Base-by-base conservation (phyloP, 2,329 filamentous ascomycete genomes). In the Daldinia eschscholtzii region DNA sequence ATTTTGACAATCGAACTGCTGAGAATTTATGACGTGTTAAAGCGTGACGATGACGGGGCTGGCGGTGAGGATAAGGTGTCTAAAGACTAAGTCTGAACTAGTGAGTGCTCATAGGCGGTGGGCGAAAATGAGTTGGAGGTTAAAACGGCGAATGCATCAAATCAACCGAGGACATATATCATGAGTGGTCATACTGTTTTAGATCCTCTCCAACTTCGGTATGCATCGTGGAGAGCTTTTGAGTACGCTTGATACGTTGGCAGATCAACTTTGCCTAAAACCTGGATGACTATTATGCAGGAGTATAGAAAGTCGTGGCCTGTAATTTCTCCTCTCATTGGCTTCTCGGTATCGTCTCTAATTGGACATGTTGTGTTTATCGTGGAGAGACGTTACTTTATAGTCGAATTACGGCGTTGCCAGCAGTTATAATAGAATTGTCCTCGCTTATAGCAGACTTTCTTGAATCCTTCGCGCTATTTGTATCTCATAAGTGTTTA, bases 291-390 rank as follows among this genome's bases (percentile, higher is more conserved):
- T 59, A 52, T 57, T 50, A 28, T 58, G 65, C 65, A 68, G 59
- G 50, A 61, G 41, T 41, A 42, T 55, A 58, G 13, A 65, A 39
- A 41, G 61, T 56, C 41, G 56, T 61, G 60, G 57, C 41, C 42
- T 52, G 37, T 60, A 61, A 26, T 44, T 52, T 20, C 23, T 41
- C 50, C 15, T 56, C 52, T 65, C 58, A 71, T 65, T 70, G 67
- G 64, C 20, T 56, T 61, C 46, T 52, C 10, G 18, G 33, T 59
- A 48, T 53, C 37, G 39, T 39, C 48, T 56, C 33, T 59, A 26
- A 56, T 63, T 57, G 64, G 70, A 64, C 15, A 12, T 58, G 26
- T 39, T 59, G 30, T 60, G 61, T 62, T 61, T 57, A 64, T 68
- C 59, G 64, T 65, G 70, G 67, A 65, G 58, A 59, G 50, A 57